Percentiles rank a stretch among this genome's conserved stretches.
Evolutionary conservation across 306 rosid genomes (phyloP).

Genomic region (Purshia tridentata): DNA sequence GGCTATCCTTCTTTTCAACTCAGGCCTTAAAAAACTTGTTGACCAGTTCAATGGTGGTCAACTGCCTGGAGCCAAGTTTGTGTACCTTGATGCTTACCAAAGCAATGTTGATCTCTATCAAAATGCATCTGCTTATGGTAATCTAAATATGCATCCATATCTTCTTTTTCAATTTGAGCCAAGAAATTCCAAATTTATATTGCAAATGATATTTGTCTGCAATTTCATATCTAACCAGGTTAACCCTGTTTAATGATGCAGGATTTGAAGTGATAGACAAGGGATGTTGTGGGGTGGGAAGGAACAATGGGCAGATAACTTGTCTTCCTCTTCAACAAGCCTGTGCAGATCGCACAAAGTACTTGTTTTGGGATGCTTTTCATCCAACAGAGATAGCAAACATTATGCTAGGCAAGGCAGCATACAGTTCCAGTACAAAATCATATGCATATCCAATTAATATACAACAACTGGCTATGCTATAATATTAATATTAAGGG

Average conservation of each 20-base stretch:
- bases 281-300: conserved; percentile 93
- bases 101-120: conserved; percentile 52
- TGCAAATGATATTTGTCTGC: too few relatives aligned
- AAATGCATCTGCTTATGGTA: conserved; percentile 54
- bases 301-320: conserved; percentile 84
- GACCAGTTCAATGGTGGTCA: conserved; percentile 62
- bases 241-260: conserved; percentile 16
- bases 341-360: conserved; percentile 57
- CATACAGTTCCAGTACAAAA: conserved; percentile 39
- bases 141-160: background rate
- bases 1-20: conserved; percentile 65
- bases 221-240: background rate
- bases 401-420: conserved; percentile 47
- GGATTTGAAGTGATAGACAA: conserved; percentile 83
- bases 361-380: conserved; percentile 93
- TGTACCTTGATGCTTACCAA: conserved; percentile 61
- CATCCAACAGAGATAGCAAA: conserved; percentile 86
- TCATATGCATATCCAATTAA: conserved; percentile 75
- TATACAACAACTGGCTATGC: conserved; percentile 67
- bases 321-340: conserved; percentile 81
- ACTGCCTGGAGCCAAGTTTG: conserved; percentile 82
- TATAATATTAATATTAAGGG: conserved; percentile 19
- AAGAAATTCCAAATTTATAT: too few relatives aligned
- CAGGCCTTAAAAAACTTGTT: conserved; percentile 61
- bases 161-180: too few relatives aligned